Percentiles rank a stretch among this genome's conserved stretches.
phyloP scores from a whole-genome alignment of 331 rosid species.

The Stylosanthes scabra region DNA sequence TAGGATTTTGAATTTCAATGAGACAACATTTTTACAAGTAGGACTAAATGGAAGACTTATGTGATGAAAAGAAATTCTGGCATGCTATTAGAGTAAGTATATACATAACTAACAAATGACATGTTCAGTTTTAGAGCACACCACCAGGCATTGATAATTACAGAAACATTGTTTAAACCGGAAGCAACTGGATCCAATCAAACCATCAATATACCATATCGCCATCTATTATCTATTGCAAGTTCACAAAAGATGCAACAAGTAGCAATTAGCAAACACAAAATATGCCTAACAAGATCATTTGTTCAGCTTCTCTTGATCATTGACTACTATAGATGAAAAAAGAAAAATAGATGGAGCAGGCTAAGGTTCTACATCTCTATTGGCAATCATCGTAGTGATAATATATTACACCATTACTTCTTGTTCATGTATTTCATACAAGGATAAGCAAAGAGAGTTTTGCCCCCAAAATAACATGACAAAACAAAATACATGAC shows the following conservation, averaged over 20 bases:
- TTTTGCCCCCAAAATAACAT: slow-evolving; percentile 64
- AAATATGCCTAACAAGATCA: neutral
- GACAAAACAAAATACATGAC: slow-evolving; percentile 51
- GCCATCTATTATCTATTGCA: no score
- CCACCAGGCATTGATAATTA: no score
- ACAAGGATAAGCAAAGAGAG: slow-evolving; percentile 71
- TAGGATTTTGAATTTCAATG: neutral
- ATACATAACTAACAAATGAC: no score
- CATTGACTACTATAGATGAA: neutral
- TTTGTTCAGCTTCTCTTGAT: neutral
- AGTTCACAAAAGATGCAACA: no score
- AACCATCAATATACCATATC: no score
- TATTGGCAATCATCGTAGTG: slow-evolving; percentile 32
- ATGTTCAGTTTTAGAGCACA: no score
- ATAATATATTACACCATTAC: slow-evolving; percentile 22
- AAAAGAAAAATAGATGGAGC: neutral
- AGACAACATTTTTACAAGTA: neutral
- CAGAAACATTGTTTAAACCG: no score
- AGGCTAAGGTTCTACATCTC: slow-evolving; percentile 34
- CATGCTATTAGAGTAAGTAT: no score
- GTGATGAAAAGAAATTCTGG: no score
- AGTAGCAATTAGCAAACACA: no score
- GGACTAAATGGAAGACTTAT: no score
- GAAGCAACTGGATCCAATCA: no score
- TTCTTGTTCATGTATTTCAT: slow-evolving; percentile 47